These are phyloP conservation scores for Paramarasmius palmivorus DNA, from an alignment of 1,284 basidiomycete genomes.

Conservation along the genomic window DNA sequence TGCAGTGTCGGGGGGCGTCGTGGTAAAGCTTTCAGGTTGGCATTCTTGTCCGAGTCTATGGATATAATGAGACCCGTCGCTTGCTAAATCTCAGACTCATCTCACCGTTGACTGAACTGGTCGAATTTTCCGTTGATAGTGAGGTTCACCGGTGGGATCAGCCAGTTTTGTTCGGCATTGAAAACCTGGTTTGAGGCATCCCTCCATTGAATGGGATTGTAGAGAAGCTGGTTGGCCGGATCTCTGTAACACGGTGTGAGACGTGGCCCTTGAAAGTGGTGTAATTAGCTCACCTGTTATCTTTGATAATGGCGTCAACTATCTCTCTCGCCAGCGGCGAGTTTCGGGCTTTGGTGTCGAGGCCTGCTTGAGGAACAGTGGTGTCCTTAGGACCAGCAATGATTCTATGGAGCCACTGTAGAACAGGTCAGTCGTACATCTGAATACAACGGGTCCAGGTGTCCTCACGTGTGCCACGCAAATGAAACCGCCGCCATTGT, in stretches of 20 bases:
- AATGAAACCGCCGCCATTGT: constrained; percentile 65
- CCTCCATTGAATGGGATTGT: constrained; percentile 52
- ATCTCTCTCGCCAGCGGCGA: constrained; percentile 52
- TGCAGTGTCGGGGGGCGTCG: constrained; percentile 40
- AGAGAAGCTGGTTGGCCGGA: constrained; percentile 44
- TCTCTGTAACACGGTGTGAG: constrained; percentile 25
- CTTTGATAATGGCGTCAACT: constrained; percentile 38
- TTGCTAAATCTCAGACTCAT: not conserved
- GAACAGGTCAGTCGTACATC: not conserved
- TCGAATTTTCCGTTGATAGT: constrained; percentile 49
- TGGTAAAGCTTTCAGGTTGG: constrained; percentile 42
- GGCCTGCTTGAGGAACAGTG: constrained; percentile 57
- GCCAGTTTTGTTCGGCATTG: constrained; percentile 44
- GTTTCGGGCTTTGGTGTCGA: constrained; percentile 55
- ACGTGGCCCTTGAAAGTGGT: no score
- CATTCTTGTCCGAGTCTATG: constrained; percentile 57
- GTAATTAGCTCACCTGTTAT: constrained; percentile 23
- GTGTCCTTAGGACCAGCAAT: constrained; percentile 53
- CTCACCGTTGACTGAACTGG: constrained; percentile 48
- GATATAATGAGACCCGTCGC: not conserved
- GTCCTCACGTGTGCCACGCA: constrained; percentile 56
- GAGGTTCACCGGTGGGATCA: constrained; percentile 38
- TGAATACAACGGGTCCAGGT: not conserved
- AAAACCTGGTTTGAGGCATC: constrained; percentile 50
- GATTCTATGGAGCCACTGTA: constrained; percentile 61